Evolutionary conservation across 1,284 basidiomycete genomes (phyloP).

Genomic region (Pterula multifida): DNA sequence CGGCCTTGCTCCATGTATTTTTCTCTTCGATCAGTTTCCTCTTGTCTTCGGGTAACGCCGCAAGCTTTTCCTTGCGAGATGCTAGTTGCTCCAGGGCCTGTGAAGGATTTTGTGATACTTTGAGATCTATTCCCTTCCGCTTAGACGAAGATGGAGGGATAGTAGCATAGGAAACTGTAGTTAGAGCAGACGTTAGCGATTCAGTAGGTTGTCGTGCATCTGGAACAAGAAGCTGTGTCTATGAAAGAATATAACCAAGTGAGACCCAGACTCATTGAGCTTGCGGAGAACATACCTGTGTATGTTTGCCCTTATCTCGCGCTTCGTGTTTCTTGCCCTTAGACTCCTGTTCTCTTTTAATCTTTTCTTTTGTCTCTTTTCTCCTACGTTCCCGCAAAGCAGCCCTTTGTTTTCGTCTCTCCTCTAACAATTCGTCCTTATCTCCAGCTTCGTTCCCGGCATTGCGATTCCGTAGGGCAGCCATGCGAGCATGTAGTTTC

Average conservation of each 20-base stretch:
- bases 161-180: constrained; percentile 63
- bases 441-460: constrained; percentile 36
- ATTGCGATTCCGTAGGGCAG: constrained; percentile 44
- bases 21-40: constrained; percentile 65
- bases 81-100: constrained; percentile 76
- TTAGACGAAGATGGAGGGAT: constrained; percentile 42
- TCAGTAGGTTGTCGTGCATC: constrained; percentile 25
- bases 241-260: constrained; percentile 7
- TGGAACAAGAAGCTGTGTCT: constrained; percentile 69
- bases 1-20: constrained; percentile 81
- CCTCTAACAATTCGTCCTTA: constrained; percentile 73
- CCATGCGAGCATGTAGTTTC: constrained; percentile 72
- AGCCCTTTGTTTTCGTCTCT: constrained; percentile 63
- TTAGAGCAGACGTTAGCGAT: constrained; percentile 25
- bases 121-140: constrained; percentile 33
- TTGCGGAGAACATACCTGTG: constrained; percentile 30
- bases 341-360: constrained; percentile 42
- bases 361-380: constrained; percentile 77
- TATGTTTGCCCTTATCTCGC: constrained; percentile 28
- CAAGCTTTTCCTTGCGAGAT: constrained; percentile 62
- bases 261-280: constrained; percentile 3
- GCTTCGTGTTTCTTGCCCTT: constrained; percentile 25
- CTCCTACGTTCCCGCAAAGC: constrained; percentile 74
- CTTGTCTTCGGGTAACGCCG: constrained; percentile 66
- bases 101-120: constrained; percentile 66